phyloP scores from a whole-genome alignment of 345 rosid species.

The Gossypium mustelinum region DNA sequence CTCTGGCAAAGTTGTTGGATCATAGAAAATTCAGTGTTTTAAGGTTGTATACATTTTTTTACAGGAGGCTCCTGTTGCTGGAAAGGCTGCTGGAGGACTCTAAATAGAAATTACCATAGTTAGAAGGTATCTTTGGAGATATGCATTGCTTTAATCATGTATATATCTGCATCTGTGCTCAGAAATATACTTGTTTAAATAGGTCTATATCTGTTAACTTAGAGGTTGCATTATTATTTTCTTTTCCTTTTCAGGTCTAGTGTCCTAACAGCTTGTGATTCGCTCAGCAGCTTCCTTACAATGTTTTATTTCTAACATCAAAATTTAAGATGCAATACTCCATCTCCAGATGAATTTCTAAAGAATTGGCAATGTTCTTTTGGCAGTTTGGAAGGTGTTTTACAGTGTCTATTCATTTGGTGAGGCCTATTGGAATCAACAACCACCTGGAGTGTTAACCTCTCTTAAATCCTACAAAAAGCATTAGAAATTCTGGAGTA shows the following conservation, averaged over 20 bases:
- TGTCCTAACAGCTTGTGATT: constrained; percentile 38
- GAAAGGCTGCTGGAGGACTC: constrained; percentile 55
- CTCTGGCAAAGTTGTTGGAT: neutral
- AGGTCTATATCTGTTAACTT: neutral
- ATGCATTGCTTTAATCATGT: constrained; percentile 8
- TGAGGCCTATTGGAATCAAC: constrained; percentile 46
- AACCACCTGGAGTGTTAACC: constrained; percentile 43
- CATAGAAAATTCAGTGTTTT: neutral
- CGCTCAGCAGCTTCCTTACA: constrained; percentile 38
- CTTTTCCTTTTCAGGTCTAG: constrained; percentile 53
- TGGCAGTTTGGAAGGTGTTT: constrained; percentile 3
- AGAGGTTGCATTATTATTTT: neutral
- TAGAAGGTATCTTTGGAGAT: constrained; percentile 38
- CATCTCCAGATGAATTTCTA: constrained; percentile 1
- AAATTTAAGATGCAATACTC: constrained; percentile 24
- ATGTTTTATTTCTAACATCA: constrained; percentile 27
- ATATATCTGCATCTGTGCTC: neutral
- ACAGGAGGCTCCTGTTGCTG: constrained; percentile 65
- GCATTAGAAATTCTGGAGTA: constrained; percentile 45
- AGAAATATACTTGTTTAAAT: neutral
- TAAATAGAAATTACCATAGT: constrained; percentile 28
- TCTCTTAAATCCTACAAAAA: constrained; percentile 29
- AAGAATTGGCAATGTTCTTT: constrained; percentile 15
- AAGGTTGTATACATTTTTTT: constrained; percentile 5
- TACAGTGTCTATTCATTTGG: constrained; percentile 27